Percentiles rank a stretch among this genome's conserved stretches.
phyloP scores from a whole-genome alignment of 2,329 filamentous ascomycete species.

The Penicillium hordei region DNA sequence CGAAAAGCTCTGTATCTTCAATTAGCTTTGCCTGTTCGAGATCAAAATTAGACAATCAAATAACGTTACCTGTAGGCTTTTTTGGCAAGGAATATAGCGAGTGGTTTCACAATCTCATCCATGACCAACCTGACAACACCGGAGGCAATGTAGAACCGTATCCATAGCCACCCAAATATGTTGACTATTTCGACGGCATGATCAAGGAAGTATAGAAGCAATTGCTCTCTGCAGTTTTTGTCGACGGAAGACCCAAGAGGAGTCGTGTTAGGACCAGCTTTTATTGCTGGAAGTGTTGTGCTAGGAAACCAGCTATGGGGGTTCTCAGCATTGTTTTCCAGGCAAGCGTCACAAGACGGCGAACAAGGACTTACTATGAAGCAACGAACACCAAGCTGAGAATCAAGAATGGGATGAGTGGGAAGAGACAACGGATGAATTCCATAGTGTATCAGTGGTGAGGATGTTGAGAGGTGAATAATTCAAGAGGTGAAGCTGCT shows the following conservation, averaged over 20 bases:
- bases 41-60: neutral
- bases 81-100: neutral
- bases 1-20: neutral
- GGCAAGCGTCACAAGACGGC: neutral
- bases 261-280: too few species aligned
- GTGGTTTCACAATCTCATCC: neutral
- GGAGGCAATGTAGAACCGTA: neutral
- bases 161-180: neutral
- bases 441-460: neutral
- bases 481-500: neutral
- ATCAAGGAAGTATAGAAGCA: neutral
- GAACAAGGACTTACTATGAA: neutral
- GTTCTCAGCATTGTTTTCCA: neutral
- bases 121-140: too few species aligned
- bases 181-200: neutral
- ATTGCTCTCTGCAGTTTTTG: neutral
- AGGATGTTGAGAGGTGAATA: neutral
- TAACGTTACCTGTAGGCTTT: neutral
- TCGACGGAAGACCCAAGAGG: too few species aligned
- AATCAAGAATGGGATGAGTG: neutral
- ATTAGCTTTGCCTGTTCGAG: neutral
- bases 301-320: neutral
- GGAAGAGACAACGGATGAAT: neutral
- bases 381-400: neutral
- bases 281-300: neutral